Base-by-base conservation (phyloP, 306 rosid genomes). In the Hippophae gyantsensis region DNA sequence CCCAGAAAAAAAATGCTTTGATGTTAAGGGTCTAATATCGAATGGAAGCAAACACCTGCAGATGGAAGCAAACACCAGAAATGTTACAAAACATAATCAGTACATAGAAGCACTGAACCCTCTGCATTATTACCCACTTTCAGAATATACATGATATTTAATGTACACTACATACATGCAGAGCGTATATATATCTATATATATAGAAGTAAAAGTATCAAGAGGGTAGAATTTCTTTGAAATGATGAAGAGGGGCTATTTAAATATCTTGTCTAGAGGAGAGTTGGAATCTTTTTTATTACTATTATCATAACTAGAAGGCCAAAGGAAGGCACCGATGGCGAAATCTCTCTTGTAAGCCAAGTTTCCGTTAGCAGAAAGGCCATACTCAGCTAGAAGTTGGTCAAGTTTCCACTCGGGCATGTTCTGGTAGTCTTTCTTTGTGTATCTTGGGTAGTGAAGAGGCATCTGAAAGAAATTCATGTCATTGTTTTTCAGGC, bases 291-390 rank as follows among this genome's bases (percentile, higher is more conserved):
- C 3, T 32, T 32, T 32, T 32, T 32, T 32, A 32, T 2, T 32
- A 27, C 27, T n/a, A 8, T 63, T 56, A 13, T 38, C 70, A 5
- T 65, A 60, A 54, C 54, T 52, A 27, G 64, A 72, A 10, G 84
- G 78, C 95, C 97, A 86, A 55, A 86, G 89, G 63, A 89, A 82
- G 61, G 97, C 83, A 14, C 93, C 95, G 68, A 80, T 84, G 7
- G 97, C 97, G 62, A 72, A 86, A 41, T 77, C 63, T 58, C 90
- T 70, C 77, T 86, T 84, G 81, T 69, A 78, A 13, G 81, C 75
- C 82, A 90, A 77, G 74, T 86, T 81, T 43, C 90, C 95, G 3
- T 69, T 44, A 6, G 78, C 52, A 8, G 88, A 69, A 65, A 84
- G 62, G 10, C 97, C 97, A 63, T 90, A 86, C 58, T 86, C 84